phyloP scores from a whole-genome alignment of 257 asterid genomes.

The Przewalskia tangutica region DNA sequence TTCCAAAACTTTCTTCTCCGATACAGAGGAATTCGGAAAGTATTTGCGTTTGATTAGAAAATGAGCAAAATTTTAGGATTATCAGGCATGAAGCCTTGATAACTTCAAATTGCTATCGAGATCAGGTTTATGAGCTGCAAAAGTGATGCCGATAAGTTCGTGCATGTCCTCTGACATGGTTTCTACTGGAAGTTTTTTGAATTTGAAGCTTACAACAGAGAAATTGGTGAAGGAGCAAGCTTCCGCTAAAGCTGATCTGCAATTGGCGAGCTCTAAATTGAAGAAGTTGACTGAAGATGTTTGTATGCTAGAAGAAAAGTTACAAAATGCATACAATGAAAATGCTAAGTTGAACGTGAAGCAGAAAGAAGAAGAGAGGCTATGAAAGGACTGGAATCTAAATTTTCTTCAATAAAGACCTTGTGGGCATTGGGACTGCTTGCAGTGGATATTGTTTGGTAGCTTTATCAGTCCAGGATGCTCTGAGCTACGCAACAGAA shows the following conservation, averaged over 20 bases:
- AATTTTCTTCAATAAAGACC: constrained; percentile 67
- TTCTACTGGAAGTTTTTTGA: constrained; percentile 66
- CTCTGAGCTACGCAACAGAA: too few relatives aligned
- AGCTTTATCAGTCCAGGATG: too few relatives aligned
- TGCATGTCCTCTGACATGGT: constrained; percentile 38
- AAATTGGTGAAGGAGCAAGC: constrained; percentile 94
- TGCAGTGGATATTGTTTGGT: too few relatives aligned
- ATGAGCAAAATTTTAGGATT: constrained; percentile 66
- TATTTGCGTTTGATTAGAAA: constrained; percentile 10
- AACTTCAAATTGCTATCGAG: constrained; percentile 41
- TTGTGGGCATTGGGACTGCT: too few relatives aligned
- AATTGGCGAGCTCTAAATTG: constrained; percentile 77
- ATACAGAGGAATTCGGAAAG: not conserved
- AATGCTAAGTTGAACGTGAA: constrained; percentile 72
- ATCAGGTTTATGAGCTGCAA: constrained; percentile 37
- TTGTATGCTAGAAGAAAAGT: constrained; percentile 64
- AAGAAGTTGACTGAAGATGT: constrained; percentile 66
- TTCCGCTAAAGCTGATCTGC: constrained; percentile 76
- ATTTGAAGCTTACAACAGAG: constrained; percentile 88
- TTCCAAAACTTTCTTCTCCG: constrained; percentile 9
- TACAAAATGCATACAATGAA: constrained; percentile 79
- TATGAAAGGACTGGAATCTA: constrained; percentile 88
- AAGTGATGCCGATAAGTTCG: constrained; percentile 32
- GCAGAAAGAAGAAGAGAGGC: constrained; percentile 92
- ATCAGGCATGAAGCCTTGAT: constrained; percentile 63